Percentiles rank a stretch among this genome's conserved stretches.
These are phyloP conservation scores for Abrus precatorius DNA, from an alignment of 306 rosid species.

Conservation along the genomic window DNA sequence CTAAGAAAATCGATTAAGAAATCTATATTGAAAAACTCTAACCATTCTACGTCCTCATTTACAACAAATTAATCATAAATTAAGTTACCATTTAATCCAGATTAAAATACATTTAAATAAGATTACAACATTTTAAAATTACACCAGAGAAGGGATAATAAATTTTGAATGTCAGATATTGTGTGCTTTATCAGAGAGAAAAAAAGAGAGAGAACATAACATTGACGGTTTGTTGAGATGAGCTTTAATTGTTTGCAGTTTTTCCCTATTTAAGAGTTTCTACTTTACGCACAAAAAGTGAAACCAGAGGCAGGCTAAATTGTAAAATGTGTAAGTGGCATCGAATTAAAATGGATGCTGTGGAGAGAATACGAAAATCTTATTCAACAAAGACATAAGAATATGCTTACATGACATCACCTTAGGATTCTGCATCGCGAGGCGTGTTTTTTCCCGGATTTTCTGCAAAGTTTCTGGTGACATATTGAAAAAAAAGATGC, in stretches of 20 bases:
- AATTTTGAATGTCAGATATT: neutral
- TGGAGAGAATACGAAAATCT: constrained; percentile 38
- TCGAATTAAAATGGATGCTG: constrained; percentile 1
- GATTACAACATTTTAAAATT: constrained; percentile 18
- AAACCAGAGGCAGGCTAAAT: neutral
- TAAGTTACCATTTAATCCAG: neutral
- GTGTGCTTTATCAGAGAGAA: neutral
- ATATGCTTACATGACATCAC: constrained; percentile 99
- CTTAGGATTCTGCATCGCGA: constrained; percentile 99
- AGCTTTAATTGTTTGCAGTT: constrained; percentile 11
- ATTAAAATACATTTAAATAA: constrained; percentile 11
- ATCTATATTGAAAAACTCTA: constrained; percentile 7
- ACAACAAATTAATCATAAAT: constrained; percentile 22
- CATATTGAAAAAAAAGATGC: constrained; percentile 24
- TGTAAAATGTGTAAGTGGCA: neutral
- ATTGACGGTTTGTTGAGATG: neutral
- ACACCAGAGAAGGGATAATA: constrained; percentile 18
- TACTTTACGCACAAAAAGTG: constrained; percentile 4
- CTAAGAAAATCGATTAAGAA: constrained; percentile 33
- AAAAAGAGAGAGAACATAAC: neutral
- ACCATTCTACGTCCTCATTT: constrained; percentile 23
- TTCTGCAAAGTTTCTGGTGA: constrained; percentile 82
- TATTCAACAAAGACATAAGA: constrained; percentile 52
- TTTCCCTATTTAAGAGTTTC: neutral
- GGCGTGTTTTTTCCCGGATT: constrained; percentile 90